phyloP scores from a whole-genome alignment of 2,329 filamentous ascomycete genomes.

The Arachnomyces sp. region DNA sequence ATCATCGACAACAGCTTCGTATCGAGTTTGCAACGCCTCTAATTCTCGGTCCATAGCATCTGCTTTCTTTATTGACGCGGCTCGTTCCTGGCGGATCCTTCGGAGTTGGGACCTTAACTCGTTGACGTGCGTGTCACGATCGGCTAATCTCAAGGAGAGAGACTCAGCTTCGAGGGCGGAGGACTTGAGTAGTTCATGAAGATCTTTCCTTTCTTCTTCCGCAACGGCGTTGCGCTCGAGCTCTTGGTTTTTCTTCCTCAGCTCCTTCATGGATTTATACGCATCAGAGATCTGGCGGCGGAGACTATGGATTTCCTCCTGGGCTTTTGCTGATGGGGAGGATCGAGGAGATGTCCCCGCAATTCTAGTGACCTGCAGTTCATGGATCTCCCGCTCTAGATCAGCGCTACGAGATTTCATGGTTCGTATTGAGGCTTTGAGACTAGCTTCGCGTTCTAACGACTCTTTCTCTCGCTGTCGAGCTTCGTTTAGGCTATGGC shows the following conservation, averaged over 20 bases:
- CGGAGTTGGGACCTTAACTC: slow-evolving; percentile 53
- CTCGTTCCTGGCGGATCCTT: slow-evolving; percentile 44
- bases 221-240: slow-evolving; percentile 42
- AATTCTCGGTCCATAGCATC: slow-evolving; percentile 34
- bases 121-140: slow-evolving; percentile 59
- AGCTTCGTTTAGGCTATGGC: slow-evolving; percentile 54
- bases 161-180: slow-evolving; percentile 49
- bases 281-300: slow-evolving; percentile 54
- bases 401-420: slow-evolving; percentile 59
- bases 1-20: slow-evolving; percentile 52
- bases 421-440: slow-evolving; percentile 54
- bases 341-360: slow-evolving; percentile 47
- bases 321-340: slow-evolving; percentile 31
- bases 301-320: slow-evolving; percentile 50
- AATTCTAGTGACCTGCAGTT: slow-evolving; percentile 47
- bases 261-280: slow-evolving; percentile 52
- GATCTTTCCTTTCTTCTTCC: slow-evolving; percentile 35
- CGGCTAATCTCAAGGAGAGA: slow-evolving; percentile 62
- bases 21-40: slow-evolving; percentile 48
- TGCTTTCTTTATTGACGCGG: slow-evolving; percentile 32
- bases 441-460: slow-evolving; percentile 55
- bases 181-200: slow-evolving; percentile 40
- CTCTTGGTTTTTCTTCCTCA: slow-evolving; percentile 42
- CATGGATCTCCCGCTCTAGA: slow-evolving; percentile 59
- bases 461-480: slow-evolving; percentile 59